phyloP scores from a whole-genome alignment of 352 stramenopile species.

The Phytophthora boehmeriae region DNA sequence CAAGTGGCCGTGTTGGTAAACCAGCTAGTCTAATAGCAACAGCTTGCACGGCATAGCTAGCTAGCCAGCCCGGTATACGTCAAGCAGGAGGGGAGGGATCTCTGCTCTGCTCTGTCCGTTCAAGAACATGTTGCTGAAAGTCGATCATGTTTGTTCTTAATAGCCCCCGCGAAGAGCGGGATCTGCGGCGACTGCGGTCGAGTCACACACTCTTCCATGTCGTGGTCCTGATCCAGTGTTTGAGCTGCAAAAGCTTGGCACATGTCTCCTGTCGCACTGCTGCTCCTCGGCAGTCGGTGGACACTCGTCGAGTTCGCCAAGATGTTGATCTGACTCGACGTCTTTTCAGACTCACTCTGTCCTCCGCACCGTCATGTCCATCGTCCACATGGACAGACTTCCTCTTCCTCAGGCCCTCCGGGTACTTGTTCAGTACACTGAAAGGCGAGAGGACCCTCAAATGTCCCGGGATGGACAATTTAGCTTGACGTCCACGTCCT shows the following conservation, averaged over 20 bases:
- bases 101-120: conserved; percentile 23
- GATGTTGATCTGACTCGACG: conserved; percentile 72
- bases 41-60: too few species aligned
- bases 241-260: conserved; percentile 36
- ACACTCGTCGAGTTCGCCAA: conserved; percentile 27
- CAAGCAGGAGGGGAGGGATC: conserved; percentile 6
- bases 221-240: conserved; percentile 43
- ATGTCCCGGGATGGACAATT: conserved; percentile 64
- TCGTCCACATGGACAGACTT: conserved; percentile 75
- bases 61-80: conserved; percentile 1
- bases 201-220: conserved; percentile 52
- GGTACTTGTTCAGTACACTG: conserved; percentile 65
- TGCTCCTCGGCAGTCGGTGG: conserved; percentile 27
- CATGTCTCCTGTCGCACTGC: conserved; percentile 25
- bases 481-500: conserved; percentile 25
- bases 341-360: conserved; percentile 63
- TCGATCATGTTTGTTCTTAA: conserved; percentile 30
- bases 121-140: conserved; percentile 39
- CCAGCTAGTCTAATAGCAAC: conserved; percentile 5
- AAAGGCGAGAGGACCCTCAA: conserved; percentile 58
- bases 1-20: background rate
- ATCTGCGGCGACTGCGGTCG: conserved; percentile 37
- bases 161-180: conserved; percentile 18
- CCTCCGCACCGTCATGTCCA: conserved; percentile 20
- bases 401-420: conserved; percentile 75